These are phyloP conservation scores for Mucuna pruriens DNA, from an alignment of 306 rosid genomes.

Conservation along the genomic window DNA sequence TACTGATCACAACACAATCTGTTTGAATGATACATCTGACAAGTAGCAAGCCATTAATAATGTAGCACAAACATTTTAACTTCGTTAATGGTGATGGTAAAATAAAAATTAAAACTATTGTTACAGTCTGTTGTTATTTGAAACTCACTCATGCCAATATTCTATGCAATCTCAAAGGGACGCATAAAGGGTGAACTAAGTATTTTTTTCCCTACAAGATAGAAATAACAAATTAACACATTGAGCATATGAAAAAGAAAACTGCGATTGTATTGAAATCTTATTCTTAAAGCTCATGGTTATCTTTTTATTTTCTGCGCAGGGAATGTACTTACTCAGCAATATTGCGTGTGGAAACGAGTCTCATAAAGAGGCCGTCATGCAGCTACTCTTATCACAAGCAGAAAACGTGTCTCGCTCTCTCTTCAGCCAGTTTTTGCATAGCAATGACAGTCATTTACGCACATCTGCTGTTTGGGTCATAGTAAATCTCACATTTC, in stretches of 20 bases:
- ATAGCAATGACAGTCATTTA: constrained; percentile 60
- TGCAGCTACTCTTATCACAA: constrained; percentile 60
- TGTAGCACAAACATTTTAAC: not conserved
- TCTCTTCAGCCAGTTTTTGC: constrained; percentile 64
- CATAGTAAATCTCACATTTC: constrained; percentile 70
- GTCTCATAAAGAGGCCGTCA: constrained; percentile 75
- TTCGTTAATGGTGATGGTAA: not conserved
- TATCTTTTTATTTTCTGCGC: constrained; percentile 35
- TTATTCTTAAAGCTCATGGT: not conserved
- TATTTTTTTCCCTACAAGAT: not conserved
- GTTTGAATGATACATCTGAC: not conserved
- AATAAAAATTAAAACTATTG: constrained; percentile 3
- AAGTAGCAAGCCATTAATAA: not conserved
- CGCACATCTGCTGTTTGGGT: constrained; percentile 73
- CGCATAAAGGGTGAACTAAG: constrained; percentile 2
- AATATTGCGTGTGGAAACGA: constrained; percentile 85
- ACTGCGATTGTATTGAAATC: not conserved
- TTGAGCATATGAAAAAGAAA: not conserved
- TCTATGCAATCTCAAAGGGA: constrained; percentile 6
- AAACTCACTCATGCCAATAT: not conserved
- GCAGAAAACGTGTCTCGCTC: constrained; percentile 54
- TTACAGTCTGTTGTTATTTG: not conserved
- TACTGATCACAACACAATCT: too few species aligned
- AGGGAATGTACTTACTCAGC: constrained; percentile 80
- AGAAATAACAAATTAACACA: constrained; percentile 1